phyloP scores from a whole-genome alignment of 441 rosid species.

The Eugenia klotzschiana region DNA sequence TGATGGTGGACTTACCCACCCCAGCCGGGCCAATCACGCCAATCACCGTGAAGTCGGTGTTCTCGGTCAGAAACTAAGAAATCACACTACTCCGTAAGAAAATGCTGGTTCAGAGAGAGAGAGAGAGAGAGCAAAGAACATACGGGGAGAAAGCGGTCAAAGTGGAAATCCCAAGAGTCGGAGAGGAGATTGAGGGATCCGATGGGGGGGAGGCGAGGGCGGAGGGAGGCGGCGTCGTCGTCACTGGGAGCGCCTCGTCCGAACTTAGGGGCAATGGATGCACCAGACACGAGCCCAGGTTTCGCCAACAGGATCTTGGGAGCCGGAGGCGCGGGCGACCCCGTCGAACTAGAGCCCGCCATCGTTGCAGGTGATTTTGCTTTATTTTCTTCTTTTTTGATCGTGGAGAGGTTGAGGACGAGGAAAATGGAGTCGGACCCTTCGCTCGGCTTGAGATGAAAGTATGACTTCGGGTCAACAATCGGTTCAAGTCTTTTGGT shows the following conservation, averaged over 20 bases:
- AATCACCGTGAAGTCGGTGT: constrained; percentile 68
- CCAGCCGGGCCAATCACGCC: constrained; percentile 74
- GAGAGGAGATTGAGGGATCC: constrained; percentile 66
- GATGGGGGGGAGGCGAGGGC: constrained; percentile 52
- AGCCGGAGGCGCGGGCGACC: constrained; percentile 24
- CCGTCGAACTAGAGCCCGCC: background rate
- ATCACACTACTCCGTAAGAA: background rate
- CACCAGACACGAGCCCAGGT: constrained; percentile 33
- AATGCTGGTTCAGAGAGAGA: background rate
- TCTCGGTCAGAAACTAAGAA: constrained; percentile 65
- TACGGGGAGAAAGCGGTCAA: constrained; percentile 79
- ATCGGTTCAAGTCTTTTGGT: background rate
- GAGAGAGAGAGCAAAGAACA: background rate
- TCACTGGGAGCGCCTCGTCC: constrained; percentile 32
- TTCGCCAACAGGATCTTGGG: constrained; percentile 71
- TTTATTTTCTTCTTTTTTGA: too few species aligned
- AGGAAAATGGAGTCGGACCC: background rate
- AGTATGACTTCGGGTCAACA: background rate
- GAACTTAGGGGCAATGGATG: constrained; percentile 37
- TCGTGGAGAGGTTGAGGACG: background rate
- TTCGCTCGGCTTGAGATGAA: background rate
- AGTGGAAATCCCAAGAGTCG: constrained; percentile 77
- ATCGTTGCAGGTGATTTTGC: background rate
- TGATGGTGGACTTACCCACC: constrained; percentile 63
- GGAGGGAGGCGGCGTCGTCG: constrained; percentile 38